Evolutionary conservation across 2,329 filamentous ascomycete genomes (phyloP).

Genomic region (Colletotrichum scovillei): DNA sequence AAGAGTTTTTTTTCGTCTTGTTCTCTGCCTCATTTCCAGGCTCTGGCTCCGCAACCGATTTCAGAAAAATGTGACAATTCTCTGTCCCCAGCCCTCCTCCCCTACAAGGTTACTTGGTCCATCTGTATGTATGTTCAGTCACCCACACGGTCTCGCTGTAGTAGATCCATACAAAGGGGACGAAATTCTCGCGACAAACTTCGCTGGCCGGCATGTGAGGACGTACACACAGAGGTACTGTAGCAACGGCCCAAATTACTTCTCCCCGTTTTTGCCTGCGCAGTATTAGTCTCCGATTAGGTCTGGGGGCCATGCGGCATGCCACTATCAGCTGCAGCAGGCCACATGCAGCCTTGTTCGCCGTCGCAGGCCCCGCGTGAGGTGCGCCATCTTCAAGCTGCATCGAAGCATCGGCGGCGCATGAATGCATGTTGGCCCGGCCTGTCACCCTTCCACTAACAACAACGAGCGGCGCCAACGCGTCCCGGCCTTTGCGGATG

Average conservation of each 20-base stretch:
- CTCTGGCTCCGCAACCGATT: not conserved
- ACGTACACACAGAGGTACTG: not conserved
- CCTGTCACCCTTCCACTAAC: not conserved
- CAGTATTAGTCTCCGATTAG: not conserved
- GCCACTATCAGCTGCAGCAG: slow-evolving; percentile 13
- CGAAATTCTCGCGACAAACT: not conserved
- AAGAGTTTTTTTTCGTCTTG: not conserved
- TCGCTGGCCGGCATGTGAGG: not conserved
- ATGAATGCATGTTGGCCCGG: slow-evolving; percentile 10
- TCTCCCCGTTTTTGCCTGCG: not conserved
- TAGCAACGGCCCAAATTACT: not conserved
- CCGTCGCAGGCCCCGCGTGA: slow-evolving; percentile 2
- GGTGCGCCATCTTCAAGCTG: slow-evolving; percentile 14
- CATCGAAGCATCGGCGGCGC: slow-evolving; percentile 17
- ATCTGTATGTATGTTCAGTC: not conserved
- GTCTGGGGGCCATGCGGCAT: not conserved
- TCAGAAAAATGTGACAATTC: not conserved
- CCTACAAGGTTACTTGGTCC: not conserved
- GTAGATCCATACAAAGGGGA: not conserved
- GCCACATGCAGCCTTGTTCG: slow-evolving; percentile 24
- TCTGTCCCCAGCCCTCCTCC: not conserved
- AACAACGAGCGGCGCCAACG: not conserved
- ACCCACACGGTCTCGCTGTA: not conserved
- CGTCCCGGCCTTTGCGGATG: not conserved
- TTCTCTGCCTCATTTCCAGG: not conserved